phyloP scores from a whole-genome alignment of 306 rosid species.

The Senna tora region DNA sequence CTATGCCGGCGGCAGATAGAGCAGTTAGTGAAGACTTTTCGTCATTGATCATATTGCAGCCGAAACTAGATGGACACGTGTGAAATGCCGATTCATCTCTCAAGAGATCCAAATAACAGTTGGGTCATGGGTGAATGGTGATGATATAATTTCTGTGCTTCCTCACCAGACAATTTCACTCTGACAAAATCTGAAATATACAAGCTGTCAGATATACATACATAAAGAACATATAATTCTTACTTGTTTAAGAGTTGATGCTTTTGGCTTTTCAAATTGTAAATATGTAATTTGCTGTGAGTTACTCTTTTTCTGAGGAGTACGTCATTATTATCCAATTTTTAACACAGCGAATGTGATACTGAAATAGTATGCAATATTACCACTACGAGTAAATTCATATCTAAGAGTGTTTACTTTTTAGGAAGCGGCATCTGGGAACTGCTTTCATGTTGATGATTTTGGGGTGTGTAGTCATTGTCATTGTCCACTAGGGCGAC shows the following conservation, averaged over 20 bases:
- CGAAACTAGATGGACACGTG: constrained; percentile 10
- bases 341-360: background rate
- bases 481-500: background rate
- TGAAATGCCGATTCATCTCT: constrained; percentile 24
- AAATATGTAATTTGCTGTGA: constrained; percentile 31
- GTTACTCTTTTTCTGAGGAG: background rate
- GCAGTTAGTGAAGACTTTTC: constrained; percentile 88
- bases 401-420: background rate
- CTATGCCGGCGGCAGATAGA: constrained; percentile 89
- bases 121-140: constrained; percentile 35
- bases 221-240: background rate
- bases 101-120: constrained; percentile 24
- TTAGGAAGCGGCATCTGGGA: background rate
- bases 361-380: background rate
- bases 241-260: background rate
- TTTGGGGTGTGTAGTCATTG: background rate
- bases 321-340: constrained; percentile 11
- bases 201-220: constrained; percentile 16
- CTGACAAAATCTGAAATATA: constrained; percentile 28
- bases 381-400: background rate
- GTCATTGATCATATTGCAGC: constrained; percentile 57
- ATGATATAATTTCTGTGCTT: constrained; percentile 12
- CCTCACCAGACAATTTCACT: constrained; percentile 22
- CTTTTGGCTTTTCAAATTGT: constrained; percentile 44
- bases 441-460: background rate